Conservation (phyloP, 2,329 filamentous ascomycete genomes). For the Sphaerulina vaccinii region DNA sequence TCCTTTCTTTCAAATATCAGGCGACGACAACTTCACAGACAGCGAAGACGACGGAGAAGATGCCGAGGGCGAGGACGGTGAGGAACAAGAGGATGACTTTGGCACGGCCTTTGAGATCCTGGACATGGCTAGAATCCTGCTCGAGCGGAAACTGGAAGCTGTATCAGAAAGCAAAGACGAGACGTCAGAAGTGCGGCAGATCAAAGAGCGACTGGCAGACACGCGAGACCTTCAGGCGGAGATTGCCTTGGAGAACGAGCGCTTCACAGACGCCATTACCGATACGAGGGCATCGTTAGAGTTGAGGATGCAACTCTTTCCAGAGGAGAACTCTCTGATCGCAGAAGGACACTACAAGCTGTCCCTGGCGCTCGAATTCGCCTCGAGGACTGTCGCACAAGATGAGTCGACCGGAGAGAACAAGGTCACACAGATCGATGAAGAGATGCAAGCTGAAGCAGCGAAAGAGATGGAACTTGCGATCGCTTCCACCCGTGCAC, state of each 20-base stretch:
- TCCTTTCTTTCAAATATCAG: slow-evolving; percentile 85
- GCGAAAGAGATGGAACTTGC: slow-evolving; percentile 69
- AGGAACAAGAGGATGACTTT: slow-evolving; percentile 61
- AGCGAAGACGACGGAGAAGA: slow-evolving; percentile 59
- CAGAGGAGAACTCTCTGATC: slow-evolving; percentile 77
- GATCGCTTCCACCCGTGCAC: slow-evolving; percentile 69
- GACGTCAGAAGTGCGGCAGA: slow-evolving; percentile 51
- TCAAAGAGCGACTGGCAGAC: slow-evolving; percentile 86
- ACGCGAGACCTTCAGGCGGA: slow-evolving; percentile 92
- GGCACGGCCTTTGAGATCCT: slow-evolving; percentile 63
- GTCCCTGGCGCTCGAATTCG: slow-evolving; percentile 90
- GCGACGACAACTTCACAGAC: slow-evolving; percentile 91
- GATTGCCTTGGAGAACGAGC: slow-evolving; percentile 95
- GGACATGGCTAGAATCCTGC: slow-evolving; percentile 61
- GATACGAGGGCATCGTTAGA: slow-evolving; percentile 76
- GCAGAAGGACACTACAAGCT: slow-evolving; percentile 97
- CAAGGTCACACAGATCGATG: slow-evolving; percentile 57
- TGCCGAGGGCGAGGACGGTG: slow-evolving; percentile 44
- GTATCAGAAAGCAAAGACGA: slow-evolving; percentile 46
- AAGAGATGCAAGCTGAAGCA: slow-evolving; percentile 68
- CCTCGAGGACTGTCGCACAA: slow-evolving; percentile 66
- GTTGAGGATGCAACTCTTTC: slow-evolving; percentile 75
- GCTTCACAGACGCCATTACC: slow-evolving; percentile 81
- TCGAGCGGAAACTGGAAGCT: slow-evolving; percentile 56
- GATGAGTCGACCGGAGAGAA: slow-evolving; percentile 42